Percentiles rank a stretch among this genome's conserved stretches.
Conservation (phyloP, 2,329 filamentous ascomycete genomes). For the Aspergillus udagawae region DNA sequence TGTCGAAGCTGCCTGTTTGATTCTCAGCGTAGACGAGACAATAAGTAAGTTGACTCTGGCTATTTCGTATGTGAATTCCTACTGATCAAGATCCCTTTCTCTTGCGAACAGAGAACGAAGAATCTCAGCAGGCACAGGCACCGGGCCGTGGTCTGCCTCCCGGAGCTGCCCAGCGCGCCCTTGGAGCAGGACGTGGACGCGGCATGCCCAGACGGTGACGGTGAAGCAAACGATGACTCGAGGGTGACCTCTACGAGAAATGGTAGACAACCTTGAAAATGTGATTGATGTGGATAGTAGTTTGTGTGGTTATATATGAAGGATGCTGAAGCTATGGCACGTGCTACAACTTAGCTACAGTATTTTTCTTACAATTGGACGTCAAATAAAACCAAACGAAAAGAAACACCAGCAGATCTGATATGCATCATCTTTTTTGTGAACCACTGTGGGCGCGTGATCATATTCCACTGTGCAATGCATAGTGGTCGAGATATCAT, state of each 20-base stretch:
- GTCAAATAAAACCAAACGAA: not conserved
- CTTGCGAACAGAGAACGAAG: constrained; percentile 67
- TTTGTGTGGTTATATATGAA: not conserved
- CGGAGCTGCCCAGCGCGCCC: constrained; percentile 81
- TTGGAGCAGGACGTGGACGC: constrained; percentile 79
- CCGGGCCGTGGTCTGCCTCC: constrained; percentile 71
- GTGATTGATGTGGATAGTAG: not conserved
- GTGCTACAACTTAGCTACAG: not conserved
- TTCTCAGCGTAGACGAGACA: constrained; percentile 94
- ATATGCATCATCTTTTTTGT: no score
- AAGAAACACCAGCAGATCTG: not conserved
- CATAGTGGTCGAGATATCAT: not conserved
- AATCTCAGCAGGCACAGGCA: constrained; percentile 78
- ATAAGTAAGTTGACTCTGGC: constrained; percentile 61
- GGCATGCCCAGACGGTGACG: constrained; percentile 65
- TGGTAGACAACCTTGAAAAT: not conserved
- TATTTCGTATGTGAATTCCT: not conserved
- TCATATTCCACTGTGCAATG: no score
- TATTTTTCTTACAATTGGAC: not conserved
- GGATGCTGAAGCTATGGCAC: not conserved
- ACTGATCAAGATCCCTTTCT: constrained; percentile 13
- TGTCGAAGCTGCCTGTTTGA: constrained; percentile 91
- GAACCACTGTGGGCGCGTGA: not conserved
- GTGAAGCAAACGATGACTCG: constrained; percentile 20
- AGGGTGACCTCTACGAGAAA: constrained; percentile 5